Evolutionary conservation across 2,329 filamentous ascomycete genomes (phyloP), one percentile per base, ranked within the genome.

Genomic region (Ophioceras dolichostomum): DNA sequence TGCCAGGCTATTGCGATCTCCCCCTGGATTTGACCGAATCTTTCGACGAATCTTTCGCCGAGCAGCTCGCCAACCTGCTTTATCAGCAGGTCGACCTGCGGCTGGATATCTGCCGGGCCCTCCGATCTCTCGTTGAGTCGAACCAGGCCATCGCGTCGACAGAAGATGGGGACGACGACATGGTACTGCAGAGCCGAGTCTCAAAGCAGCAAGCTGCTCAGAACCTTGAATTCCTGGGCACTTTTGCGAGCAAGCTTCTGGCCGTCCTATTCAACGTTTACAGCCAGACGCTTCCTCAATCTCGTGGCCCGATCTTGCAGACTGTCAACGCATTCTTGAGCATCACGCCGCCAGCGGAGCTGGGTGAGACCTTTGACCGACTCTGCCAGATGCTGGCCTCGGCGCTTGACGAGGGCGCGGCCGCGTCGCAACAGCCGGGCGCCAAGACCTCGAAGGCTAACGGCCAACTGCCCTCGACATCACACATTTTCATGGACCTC

Each of bases 211-310:
- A 77, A 28, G 89, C 91, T 0, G 65, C 76, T 55, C 79, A 79
- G 58, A 95, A 95, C 53, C 62, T 96, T 28, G 65, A 76, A n/a
- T 80, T 94, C 54, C 67, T 98, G 10, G 77, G 84, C 13, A 65
- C 66, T 1, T 88, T 91, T 52, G 73, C 89, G 1, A 81, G 81
- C 42, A 96, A 96, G 50, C 73, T 98, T 60, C 74, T 98, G 30
- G 88, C 91, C 6, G 89, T 96, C 1, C 66, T 98, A n/a, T 96
- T 98, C 69, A 98, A 98, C 54, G 89, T 98, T 32, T 98, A 98
- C 63, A 94, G 84, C 45, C 84, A 95, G 58, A 98, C 91, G 1
- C 69, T 98, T 19, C 89, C 91, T 3, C 86, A 95, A 52, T 91
- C 85, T 51, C 75, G 91, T 47, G 88, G 86, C 0, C 86, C 84